These are phyloP conservation scores for Phytophthora pistaciae DNA, from an alignment of 352 stramenopile species.

Conservation along the genomic window DNA sequence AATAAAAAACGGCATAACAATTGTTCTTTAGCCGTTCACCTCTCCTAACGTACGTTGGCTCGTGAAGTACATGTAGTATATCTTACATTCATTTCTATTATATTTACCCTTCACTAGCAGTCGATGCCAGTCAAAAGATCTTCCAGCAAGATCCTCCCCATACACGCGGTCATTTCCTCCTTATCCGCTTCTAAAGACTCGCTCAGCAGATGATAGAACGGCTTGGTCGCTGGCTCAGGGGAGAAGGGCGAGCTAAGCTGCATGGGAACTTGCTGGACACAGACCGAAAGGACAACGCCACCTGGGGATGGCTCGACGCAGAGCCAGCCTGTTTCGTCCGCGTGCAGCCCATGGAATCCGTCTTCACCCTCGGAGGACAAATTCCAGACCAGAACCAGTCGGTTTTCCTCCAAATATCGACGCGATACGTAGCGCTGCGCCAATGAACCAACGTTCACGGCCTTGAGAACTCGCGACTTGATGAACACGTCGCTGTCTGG, in stretches of 20 bases:
- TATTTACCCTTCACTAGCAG: constrained; percentile 5
- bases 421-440: constrained; percentile 41
- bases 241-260: neutral
- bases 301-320: constrained; percentile 6
- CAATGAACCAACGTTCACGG: neutral
- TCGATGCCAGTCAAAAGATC: constrained; percentile 25
- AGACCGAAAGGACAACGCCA: constrained; percentile 38
- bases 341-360: constrained; percentile 25
- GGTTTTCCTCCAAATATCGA: constrained; percentile 42
- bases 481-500: constrained; percentile 36
- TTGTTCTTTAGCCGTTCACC: no score
- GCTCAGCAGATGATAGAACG: constrained; percentile 30
- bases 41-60: no score
- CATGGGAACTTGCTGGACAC: constrained; percentile 42
- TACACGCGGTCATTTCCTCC: constrained; percentile 7
- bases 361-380: constrained; percentile 43
- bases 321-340: constrained; percentile 35
- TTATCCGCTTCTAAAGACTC: constrained; percentile 24
- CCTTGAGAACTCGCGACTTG: constrained; percentile 36
- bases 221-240: constrained; percentile 18
- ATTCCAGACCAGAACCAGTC: constrained; percentile 65
- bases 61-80: no score
- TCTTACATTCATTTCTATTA: no score
- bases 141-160: constrained; percentile 31
- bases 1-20: no score